Base-by-base conservation (phyloP, 2,329 filamentous ascomycete species). In the Ophiostoma pallidulum region DNA sequence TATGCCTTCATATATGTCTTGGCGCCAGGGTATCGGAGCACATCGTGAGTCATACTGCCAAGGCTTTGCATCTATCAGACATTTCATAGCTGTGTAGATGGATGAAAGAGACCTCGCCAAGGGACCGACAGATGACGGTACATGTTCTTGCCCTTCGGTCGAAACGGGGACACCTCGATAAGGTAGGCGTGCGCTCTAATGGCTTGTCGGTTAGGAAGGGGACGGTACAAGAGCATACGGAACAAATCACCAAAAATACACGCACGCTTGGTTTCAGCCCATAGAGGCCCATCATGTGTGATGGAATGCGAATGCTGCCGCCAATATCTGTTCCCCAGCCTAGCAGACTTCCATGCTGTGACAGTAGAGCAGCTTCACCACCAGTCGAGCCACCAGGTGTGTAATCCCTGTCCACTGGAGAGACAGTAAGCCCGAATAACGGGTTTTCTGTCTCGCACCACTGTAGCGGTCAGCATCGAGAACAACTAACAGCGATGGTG, bases 31-130 rank as follows among this genome's bases (percentile, higher is more conserved):
- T 1, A 87, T 66, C n/a, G 84, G 78, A 77, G 63, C 0, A 80
- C 78, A 2, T 78, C 64, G 0, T 80, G 82, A 58, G n/a, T 87
- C 84, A 69, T 68, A 52, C 74, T 64, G 1, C 84, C 83, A 87
- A 0, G 84, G 84, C 42, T 76, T 56, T 18, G 71, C 70, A 9
- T 65, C 67, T 1, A 87, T 62, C 2, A 86, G 58, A 0, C 71
- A 64, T 54, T 77, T 72, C 4, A 78, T 69, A 2, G 43, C 47
- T 1, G 84, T 59, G 26, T 70, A 71, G 10, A 85, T 56, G 0
- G 73, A 73, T 1, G 69, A 66, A 2, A 75, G 63, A 1, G 73
- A 77, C 0, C 74, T 75, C 0, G 75, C 75, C 13, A 88, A 58
- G 0, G 82, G 79, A 0, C 84, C 83, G 4, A 85, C 71, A 0